Conservation (phyloP, 1,139 yeast genomes). For the Candida tetrigidarum region DNA sequence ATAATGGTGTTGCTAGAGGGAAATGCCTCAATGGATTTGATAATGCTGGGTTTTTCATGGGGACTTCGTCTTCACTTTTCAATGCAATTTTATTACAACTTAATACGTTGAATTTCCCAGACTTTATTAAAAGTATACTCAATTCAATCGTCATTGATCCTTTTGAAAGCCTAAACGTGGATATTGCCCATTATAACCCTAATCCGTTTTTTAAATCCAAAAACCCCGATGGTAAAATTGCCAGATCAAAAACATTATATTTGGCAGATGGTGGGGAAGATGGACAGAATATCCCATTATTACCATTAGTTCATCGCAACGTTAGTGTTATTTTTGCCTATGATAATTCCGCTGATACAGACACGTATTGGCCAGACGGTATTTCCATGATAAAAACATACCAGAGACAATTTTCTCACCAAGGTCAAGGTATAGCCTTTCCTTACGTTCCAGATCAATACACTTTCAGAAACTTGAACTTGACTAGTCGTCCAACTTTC, state of each 20-base stretch:
- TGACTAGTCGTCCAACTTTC: conserved; percentile 47
- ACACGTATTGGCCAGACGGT: conserved; percentile 40
- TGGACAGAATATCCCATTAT: conserved; percentile 32
- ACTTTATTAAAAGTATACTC: conserved; percentile 40
- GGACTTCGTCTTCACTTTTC: conserved; percentile 80
- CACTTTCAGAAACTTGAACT: conserved; percentile 36
- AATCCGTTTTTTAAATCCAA: conserved; percentile 49
- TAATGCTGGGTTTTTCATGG: conserved; percentile 76
- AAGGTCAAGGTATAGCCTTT: conserved; percentile 32
- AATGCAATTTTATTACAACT: conserved; percentile 31
- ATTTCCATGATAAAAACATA: conserved; percentile 36
- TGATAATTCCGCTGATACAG: conserved; percentile 33
- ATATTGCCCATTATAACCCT: conserved; percentile 48
- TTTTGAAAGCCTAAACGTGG: conserved; percentile 21
- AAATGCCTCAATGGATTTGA: conserved; percentile 71
- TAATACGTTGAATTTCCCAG: conserved; percentile 9
- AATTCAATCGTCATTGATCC: conserved; percentile 25
- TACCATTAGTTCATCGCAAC: conserved; percentile 30
- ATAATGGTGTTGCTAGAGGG: conserved; percentile 32
- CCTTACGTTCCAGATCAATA: conserved; percentile 43
- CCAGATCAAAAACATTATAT: conserved; percentile 24
- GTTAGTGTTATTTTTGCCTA: conserved; percentile 34
- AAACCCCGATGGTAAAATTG: conserved; percentile 19
- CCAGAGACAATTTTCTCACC: conserved; percentile 34
- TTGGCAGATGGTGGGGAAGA: conserved; percentile 40